Base-by-base conservation (phyloP, 129 eudicot species). In the Saussurea involucrata region DNA sequence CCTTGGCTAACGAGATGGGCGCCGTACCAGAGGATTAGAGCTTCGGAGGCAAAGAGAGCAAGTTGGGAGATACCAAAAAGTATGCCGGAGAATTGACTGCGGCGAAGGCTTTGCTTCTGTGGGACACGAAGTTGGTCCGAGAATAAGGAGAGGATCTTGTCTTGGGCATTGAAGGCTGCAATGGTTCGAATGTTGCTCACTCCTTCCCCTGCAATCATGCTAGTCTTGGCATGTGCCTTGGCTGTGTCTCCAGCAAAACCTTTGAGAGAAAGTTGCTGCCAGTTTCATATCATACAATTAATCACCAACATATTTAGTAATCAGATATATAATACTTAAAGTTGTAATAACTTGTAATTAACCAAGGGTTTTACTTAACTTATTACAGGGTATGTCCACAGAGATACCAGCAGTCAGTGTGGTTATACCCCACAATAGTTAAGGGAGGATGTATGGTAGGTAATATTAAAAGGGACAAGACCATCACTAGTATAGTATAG, bases 171-270 rank as follows among this genome's bases (percentile, higher is more conserved):
- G 80, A 94, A 94, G 21, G 98, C 98, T 20, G 98, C 98, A 12
- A 94, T 92, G 1, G 98, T 94, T 53, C 98, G 82, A 32, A 94
- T 94, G 86, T 94, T 94, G 93, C 98, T 94, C 9, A 94, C 98
- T 57, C 97, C 98, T 69, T 94, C 98, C 61, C 98, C 98, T 2
- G 98, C 98, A 12, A 94, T 94, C 98, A 94, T 94, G 86, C 98
- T 95, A 10, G 98, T 95, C 65, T 95, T 95, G 7, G 98, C 98
- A 74, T 95, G 97, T 20, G 97, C 98, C 74, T 95, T 95, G 18
- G 98, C 97, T 5, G 97, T 95, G 90, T 95, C 98, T 68, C 98
- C 98, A 55, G 93, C 98, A 74, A 95, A 95, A 4, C 98, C 96
- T 83, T 95, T 91, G 42, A 95, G 89, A 0, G 98, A 89, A 60